Evolutionary conservation across 2,329 filamentous ascomycete genomes (phyloP), one percentile per base, ranked within the genome.

Genomic region (Uncinocarpus reesii): DNA sequence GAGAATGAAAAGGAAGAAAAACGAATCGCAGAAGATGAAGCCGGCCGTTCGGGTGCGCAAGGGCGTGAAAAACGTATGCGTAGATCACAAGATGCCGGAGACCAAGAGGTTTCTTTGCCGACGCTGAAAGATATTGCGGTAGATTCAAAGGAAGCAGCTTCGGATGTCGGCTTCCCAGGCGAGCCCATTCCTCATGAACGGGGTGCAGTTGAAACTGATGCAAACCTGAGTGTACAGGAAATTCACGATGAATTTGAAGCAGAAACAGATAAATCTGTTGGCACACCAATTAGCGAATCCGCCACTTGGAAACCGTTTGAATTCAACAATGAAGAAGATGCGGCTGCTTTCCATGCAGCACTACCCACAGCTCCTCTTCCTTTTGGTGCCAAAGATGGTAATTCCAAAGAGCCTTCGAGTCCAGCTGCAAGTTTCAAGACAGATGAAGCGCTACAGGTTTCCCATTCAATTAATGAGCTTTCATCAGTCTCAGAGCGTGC

Each of bases 101-200:
- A 93, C 57, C 77, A 83, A 42, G 80, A 90, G 20, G 82, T 84
- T 18, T 72, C 79, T 44, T 94, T 93, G 63, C 86, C 86, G 7
- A 67, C 67, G 11, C 24, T 46, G n/a, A 36, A 41, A 35, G 46
- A 48, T 38, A 35, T 46, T 38, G 28, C 45, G 57, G 20, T 58
- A 60, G 45, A 54, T 56, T 38, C 52, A 59, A 43, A 59, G 53
- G 45, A 48, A 52, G 45, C 50, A 55, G 15, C 56, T 35, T 10
- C 23, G 15, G 13, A 7, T 21, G 18, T 10, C 16, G 44, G 24
- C 29, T n/a, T 15, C 20, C 4, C 21, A 10, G 23, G 8, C 11
- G 15, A 26, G 11, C 10, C 23, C 20, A 26, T 40, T 28, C 10
- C 40, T 28, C 7, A 4, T 24, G 23, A 26, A 32, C 24, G 45